Evolutionary conservation across 2,329 filamentous ascomycete genomes (phyloP).

Genomic region (Penicillium sp.): DNA sequence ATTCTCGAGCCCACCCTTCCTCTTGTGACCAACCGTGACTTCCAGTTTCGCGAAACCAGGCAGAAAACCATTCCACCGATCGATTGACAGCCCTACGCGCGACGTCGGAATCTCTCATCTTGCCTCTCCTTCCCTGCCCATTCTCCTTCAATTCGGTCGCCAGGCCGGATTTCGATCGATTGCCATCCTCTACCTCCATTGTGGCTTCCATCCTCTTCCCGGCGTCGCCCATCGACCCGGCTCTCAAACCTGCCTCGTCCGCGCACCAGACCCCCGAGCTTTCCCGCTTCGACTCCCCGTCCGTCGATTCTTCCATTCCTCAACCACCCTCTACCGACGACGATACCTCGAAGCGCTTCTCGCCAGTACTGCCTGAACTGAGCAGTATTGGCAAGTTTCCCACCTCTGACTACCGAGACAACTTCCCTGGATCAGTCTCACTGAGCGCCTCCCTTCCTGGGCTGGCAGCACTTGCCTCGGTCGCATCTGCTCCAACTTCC

Average conservation of each 20-base stretch:
- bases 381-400: conserved; percentile 32
- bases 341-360: conserved; percentile 53
- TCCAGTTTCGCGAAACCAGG: background rate
- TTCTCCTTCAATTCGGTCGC: conserved; percentile 33
- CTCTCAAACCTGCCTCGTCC: conserved; percentile 50
- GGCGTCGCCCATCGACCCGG: conserved; percentile 59
- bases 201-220: conserved; percentile 61
- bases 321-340: conserved; percentile 46
- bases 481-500: conserved; percentile 55
- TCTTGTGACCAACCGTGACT: background rate
- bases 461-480: conserved; percentile 61
- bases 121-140: conserved; percentile 2
- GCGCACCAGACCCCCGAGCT: conserved; percentile 35
- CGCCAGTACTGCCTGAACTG: conserved; percentile 36
- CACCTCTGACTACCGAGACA: conserved; percentile 28
- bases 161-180: conserved; percentile 35
- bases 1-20: background rate
- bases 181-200: conserved; percentile 57
- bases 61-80: background rate
- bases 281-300: conserved; percentile 44
- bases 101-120: background rate
- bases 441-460: conserved; percentile 54
- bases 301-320: conserved; percentile 50
- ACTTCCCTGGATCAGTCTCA: conserved; percentile 33
- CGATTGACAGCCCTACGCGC: conserved; percentile 5